These are phyloP conservation scores for Lichtheimia hyalospora DNA, from an alignment of 371 early-diverging fungal species.

Conservation along the genomic window DNA sequence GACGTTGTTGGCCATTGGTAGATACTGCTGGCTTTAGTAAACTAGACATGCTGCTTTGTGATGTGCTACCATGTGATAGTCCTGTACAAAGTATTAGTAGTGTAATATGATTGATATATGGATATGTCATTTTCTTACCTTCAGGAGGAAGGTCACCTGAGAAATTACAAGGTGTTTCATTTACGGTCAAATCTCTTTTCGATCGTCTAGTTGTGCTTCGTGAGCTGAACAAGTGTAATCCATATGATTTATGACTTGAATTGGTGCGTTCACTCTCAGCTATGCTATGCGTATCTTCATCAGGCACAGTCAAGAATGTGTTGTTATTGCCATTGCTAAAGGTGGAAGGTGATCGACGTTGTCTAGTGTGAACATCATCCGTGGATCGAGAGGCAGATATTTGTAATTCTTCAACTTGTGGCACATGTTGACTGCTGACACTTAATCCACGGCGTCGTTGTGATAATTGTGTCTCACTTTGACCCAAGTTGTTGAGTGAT, in stretches of 20 bases:
- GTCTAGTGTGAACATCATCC: constrained; percentile 10
- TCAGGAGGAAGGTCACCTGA: too few relatives aligned
- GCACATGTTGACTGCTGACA: constrained; percentile 12
- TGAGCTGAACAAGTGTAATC: constrained; percentile 17
- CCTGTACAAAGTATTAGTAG: too few relatives aligned
- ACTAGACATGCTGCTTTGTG: constrained; percentile 19
- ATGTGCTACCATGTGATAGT: constrained; percentile 3
- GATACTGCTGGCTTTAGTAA: constrained; percentile 10
- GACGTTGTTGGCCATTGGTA: not conserved
- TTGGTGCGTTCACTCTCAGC: not conserved
- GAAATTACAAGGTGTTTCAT: not conserved
- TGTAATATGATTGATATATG: too few relatives aligned
- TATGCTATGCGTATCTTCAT: constrained; percentile 1
- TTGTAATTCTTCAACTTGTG: constrained; percentile 14
- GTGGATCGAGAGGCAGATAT: constrained; percentile 14
- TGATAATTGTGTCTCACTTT: constrained; percentile 9
- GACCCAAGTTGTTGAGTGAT: constrained; percentile 22
- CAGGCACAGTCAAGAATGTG: constrained; percentile 9
- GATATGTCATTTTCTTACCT: too few relatives aligned
- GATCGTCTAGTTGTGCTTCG: constrained; percentile 9
- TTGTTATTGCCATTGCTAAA: not conserved
- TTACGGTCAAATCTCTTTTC: constrained; percentile 5
- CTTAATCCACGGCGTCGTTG: constrained; percentile 21
- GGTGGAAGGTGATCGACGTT: constrained; percentile 7
- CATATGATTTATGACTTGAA: constrained; percentile 10